Evolutionary conservation across 2,329 filamentous ascomycete species (phyloP).

Genomic region (Hypoxylon sp.): DNA sequence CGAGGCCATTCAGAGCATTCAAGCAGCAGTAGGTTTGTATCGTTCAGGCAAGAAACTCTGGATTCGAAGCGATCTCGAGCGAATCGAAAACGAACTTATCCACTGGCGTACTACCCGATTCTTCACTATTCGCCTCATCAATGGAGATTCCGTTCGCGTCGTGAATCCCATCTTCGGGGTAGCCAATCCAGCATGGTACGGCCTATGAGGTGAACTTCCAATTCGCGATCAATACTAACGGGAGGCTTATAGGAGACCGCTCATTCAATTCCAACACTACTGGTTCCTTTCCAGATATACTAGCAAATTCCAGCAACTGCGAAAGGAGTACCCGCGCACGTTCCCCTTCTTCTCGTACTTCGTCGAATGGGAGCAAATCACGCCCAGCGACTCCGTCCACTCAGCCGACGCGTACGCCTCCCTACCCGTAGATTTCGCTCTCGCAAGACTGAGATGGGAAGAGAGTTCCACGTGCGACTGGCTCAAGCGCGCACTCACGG

Average conservation of each 20-base stretch:
- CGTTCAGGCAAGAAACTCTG: conserved; percentile 36
- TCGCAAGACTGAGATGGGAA: conserved; percentile 27
- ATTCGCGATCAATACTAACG: too few species aligned
- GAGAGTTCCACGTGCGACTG: conserved; percentile 29
- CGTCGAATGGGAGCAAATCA: conserved; percentile 36
- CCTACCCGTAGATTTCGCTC: conserved; percentile 23
- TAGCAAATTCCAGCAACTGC: background rate
- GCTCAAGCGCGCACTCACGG: conserved; percentile 31
- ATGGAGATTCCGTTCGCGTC: conserved; percentile 33
- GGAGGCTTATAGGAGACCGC: conserved; percentile 39
- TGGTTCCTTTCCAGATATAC: conserved; percentile 23
- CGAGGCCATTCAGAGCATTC: conserved; percentile 4
- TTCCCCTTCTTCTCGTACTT: conserved; percentile 39
- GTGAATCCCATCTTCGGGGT: conserved; percentile 32
- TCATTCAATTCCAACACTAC: conserved; percentile 40
- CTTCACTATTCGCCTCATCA: conserved; percentile 29
- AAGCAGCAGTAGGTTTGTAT: conserved; percentile 34
- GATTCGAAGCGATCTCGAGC: conserved; percentile 33
- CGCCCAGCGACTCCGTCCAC: conserved; percentile 23
- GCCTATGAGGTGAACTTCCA: background rate
- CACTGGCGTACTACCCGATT: conserved; percentile 3
- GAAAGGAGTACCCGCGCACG: conserved; percentile 9
- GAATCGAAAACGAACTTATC: conserved; percentile 38
- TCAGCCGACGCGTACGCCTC: conserved; percentile 1
- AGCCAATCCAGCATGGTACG: conserved; percentile 33